A percentile compares a stretch with the other conserved stretches of the same genome.
Evolutionary conservation across 805 yeast species (phyloP).

Genomic region (Myxozyma geophila): DNA sequence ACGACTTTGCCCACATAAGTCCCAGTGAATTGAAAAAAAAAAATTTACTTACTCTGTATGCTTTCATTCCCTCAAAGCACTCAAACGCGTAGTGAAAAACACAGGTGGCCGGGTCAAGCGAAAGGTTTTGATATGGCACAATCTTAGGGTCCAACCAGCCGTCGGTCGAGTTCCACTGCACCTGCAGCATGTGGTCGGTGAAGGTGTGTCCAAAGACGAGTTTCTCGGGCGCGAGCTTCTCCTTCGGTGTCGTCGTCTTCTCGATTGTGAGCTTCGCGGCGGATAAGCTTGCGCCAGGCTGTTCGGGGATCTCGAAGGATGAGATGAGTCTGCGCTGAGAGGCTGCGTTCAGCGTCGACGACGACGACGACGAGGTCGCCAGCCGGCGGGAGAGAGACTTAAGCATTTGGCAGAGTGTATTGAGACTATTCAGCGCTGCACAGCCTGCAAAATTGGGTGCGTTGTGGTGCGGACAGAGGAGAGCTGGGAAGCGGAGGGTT

Average conservation of each 20-base stretch:
- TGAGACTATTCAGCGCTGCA: not conserved
- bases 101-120: slow-evolving; percentile 83
- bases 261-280: slow-evolving; percentile 58
- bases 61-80: slow-evolving; percentile 94
- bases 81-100: slow-evolving; percentile 96
- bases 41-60: slow-evolving; percentile 53
- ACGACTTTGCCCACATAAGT: not conserved
- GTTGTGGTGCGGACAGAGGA: not conserved
- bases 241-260: slow-evolving; percentile 56
- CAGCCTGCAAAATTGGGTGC: not conserved
- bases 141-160: slow-evolving; percentile 95
- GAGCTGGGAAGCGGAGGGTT: no score
- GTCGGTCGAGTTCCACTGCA: slow-evolving; percentile 73
- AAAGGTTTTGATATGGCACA: slow-evolving; percentile 77
- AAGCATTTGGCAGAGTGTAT: not conserved
- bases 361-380: not conserved
- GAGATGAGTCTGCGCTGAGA: not conserved
- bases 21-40: not conserved
- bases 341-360: not conserved
- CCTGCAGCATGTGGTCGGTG: slow-evolving; percentile 84
- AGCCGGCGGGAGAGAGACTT: not conserved
- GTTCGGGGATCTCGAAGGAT: slow-evolving; percentile 11
- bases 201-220: slow-evolving; percentile 74
- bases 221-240: slow-evolving; percentile 61
- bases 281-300: slow-evolving; percentile 40